phyloP scores from a whole-genome alignment of 139 green algal species.

The Volvox reticuliferus region DNA sequence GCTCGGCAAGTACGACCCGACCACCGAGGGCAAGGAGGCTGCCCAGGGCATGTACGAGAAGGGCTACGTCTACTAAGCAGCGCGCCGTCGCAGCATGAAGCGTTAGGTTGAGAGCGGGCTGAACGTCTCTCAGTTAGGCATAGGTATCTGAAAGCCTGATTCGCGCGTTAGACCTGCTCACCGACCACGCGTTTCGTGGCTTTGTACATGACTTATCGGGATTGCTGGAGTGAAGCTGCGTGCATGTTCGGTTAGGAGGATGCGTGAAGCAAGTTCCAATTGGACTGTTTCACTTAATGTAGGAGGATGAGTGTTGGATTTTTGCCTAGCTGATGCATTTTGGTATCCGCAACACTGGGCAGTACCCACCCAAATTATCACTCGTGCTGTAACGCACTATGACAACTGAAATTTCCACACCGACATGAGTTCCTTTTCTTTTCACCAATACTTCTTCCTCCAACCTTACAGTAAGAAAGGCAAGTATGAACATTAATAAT shows the following conservation, averaged over 20 bases:
- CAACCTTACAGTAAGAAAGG: no score
- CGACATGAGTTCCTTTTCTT: no score
- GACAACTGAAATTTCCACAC: no score
- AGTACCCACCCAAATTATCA: neutral
- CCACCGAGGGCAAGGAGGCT: conserved; percentile 76
- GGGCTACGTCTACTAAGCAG: conserved; percentile 92
- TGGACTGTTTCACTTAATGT: neutral
- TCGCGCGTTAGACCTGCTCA: neutral
- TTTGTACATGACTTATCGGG: neutral
- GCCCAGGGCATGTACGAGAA: conserved; percentile 95
- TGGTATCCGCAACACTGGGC: conserved; percentile 7
- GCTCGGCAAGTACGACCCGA: conserved; percentile 95
- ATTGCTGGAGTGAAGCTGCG: no score
- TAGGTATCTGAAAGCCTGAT: neutral
- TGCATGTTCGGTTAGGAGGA: no score
- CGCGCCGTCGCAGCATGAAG: neutral
- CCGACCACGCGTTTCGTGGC: neutral
- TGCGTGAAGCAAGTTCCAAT: neutral
- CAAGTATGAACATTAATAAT: no score
- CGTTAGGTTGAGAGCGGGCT: no score
- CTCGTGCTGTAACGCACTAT: conserved; percentile 34
- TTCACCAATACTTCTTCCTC: no score
- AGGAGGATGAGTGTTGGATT: neutral
- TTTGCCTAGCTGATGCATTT: conserved; percentile 33
- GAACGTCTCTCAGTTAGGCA: no score